Base-by-base conservation (phyloP, 257 asterid species). In the Primulina huaijiensis region DNA sequence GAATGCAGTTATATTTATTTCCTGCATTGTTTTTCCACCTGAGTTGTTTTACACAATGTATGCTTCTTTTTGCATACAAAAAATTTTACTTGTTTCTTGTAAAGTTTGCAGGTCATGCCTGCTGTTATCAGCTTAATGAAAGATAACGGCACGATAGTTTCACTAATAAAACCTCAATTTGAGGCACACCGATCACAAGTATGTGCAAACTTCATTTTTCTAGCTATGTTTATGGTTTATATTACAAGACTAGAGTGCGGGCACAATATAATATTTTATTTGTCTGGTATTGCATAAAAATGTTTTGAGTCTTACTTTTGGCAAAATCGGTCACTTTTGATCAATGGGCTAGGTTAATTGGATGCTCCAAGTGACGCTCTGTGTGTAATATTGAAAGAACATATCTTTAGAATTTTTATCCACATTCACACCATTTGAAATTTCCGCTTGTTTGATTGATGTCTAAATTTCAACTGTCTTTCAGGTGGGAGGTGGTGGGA, bases 51-150 rank as follows among this genome's bases (percentile, higher is more conserved):
- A 23, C 25, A 23, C 46, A 33, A 33, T 9, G 16, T 29, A 27
- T 35, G 3, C 8, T 30, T 14, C n/a, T 14, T 19, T 6, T 14
- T 7, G 17, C 5, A 11, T 14, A n/a, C 6, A 60, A 31, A 19
- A 23, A 23, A 23, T 19, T n/a, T n/a, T n/a, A n/a, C n/a, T n/a
- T n/a, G n/a, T n/a, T 19, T 37, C 7, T 67, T 57, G 33, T 52
- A 20, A 35, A 74, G 60, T 67, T 74, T 74, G 62, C 86, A 94
- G 99, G 99, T 94, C 60, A 86, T 90, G 97, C 99, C 97, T 74
- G 96, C 97, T 35, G 92, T 94, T 63, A 77, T 84, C 75, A 85
- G 72, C 74, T 46, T 89, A 84, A 94, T 94, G 96, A 94, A 94
- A 90, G 74, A 86, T 67, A 92, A 86, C 25, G 85, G 97, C 2